Base-by-base conservation (phyloP, 371 early-diverging fungal genomes). In the Mucor lusitanicus region DNA sequence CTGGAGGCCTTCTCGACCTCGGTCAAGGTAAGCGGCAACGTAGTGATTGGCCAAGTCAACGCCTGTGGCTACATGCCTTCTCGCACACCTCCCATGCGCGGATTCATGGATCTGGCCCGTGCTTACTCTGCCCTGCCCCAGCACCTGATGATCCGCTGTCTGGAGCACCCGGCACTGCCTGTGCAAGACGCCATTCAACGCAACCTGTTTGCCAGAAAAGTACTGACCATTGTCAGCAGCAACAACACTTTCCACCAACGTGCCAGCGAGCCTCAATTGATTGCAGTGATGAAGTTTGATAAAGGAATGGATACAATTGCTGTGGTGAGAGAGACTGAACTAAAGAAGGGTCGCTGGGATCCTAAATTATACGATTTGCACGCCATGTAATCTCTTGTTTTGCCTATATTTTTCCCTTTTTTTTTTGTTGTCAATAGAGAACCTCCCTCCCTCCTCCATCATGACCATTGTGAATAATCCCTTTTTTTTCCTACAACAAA, bases 321-420 rank as follows among this genome's bases (percentile, higher is more conserved):
- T 12, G 55, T 78, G 13, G 77, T 72, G 21, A 67, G 67, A 59
- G 73, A 78, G 60, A 69, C 72, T 25, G 60, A 63, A 15, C 56
- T 66, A 19, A 78, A 78, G 61, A 56, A 65, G 42, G 82, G 79
- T 15, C 37, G 32, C 59, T 81, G 82, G 82, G 69, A 78, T 63
- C 79, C 75, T 23, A 67, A 71, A 32, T 61, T 65, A 17, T 75
- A 78, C 53, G 32, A 60, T 35, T 32, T 40, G 32, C n/a, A 39
- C n/a, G 23, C 23, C 48, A 48, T 48, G 21, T 48, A 37, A 13
- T 37, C 11, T 37, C 7, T 37, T 37, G 11, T 37, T 37, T 37
- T 37, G 37, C 37, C 37, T 32, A 5, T 32, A 35, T 11, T 11
- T 35, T 35, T 3, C 30, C 30, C 30, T 6, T 30, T 30, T 30